Conservation (phyloP, 2,329 filamentous ascomycete genomes). For the Golovinomyces cichoracearum region DNA sequence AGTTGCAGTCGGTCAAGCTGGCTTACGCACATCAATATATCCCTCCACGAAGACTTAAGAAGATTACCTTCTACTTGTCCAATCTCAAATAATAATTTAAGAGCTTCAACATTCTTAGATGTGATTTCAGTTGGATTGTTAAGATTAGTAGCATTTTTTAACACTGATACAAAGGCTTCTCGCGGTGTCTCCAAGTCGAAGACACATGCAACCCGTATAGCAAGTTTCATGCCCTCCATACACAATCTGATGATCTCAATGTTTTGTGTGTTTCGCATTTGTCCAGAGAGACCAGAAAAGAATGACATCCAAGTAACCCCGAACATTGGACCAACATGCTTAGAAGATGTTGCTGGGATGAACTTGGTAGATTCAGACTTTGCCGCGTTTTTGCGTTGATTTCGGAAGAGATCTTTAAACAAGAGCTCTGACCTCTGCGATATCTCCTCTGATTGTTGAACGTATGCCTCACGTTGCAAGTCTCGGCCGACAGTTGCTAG, state of each 20-base stretch:
- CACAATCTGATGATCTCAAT: slow-evolving; percentile 77
- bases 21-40: slow-evolving; percentile 81
- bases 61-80: slow-evolving; percentile 81
- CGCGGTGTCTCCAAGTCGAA: slow-evolving; percentile 85
- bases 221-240: slow-evolving; percentile 83
- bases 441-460: slow-evolving; percentile 89
- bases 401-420: slow-evolving; percentile 78
- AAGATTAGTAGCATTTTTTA: slow-evolving; percentile 83
- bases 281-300: slow-evolving; percentile 75
- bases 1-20: slow-evolving; percentile 88
- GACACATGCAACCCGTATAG: slow-evolving; percentile 73
- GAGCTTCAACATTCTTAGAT: slow-evolving; percentile 82
- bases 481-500: slow-evolving; percentile 81
- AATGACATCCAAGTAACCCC: slow-evolving; percentile 99
- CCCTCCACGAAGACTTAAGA: slow-evolving; percentile 76
- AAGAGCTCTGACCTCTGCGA: slow-evolving; percentile 47
- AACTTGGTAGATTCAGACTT: slow-evolving; percentile 43
- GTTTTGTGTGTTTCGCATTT: slow-evolving; percentile 82
- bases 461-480: slow-evolving; percentile 71
- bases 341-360: slow-evolving; percentile 78
- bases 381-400: slow-evolving; percentile 56
- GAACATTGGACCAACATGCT: slow-evolving; percentile 94
- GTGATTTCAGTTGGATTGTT: slow-evolving; percentile 91
- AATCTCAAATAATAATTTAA: slow-evolving; percentile 75
- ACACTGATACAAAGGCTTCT: slow-evolving; percentile 77